Base-by-base conservation (phyloP, 2,329 filamentous ascomycete genomes). In the Exserohilum rostratum region DNA sequence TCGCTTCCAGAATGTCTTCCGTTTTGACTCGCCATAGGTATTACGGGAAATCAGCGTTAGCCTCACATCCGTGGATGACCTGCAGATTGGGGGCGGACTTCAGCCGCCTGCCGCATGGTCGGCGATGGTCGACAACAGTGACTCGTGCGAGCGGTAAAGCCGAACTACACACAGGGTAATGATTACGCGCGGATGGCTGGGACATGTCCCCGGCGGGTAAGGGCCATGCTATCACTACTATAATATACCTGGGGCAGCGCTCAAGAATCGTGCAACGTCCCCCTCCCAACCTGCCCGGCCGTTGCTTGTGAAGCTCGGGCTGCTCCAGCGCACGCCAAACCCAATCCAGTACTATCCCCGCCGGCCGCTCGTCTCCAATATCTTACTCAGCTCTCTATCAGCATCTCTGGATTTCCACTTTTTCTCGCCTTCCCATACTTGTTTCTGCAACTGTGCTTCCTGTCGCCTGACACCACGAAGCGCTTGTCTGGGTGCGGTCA, bases 391-490 rank as follows among this genome's bases (percentile, higher is more conserved):
- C 51, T 30, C 30, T 49, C 37, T 39, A 45, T 50, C 51, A 54
- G 46, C 51, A 40, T 39, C 34, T 18, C 46, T 27, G 17, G 33
- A 20, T 13, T 31, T 34, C 40, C 20, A 29, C 18, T 30, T 37
- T n/a, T 39, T 11, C 35, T 39, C 18, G 46, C 46, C 17, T 18
- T 13, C 29, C 33, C 15, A 37, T 30, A 39, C 39, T 29, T 38
- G 39, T 34, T 45, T 44, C 33, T 22, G 48, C 51, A 50, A 13
- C 39, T 13, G 29, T 39, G 46, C 33, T 37, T 33, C 35, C 17
- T 50, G 34, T 54, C 40, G 51, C 43, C 49, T 59, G 56, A 58
- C 57, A 65, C 45, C 60, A 59, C 50, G 57, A 48, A 45, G 57
- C 52, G 25, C 46, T 31, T 49, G 49, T 42, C 39, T 29, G 35